Conservation (phyloP, 192 early-diverging fungal species). For the Coemansia sp. region DNA sequence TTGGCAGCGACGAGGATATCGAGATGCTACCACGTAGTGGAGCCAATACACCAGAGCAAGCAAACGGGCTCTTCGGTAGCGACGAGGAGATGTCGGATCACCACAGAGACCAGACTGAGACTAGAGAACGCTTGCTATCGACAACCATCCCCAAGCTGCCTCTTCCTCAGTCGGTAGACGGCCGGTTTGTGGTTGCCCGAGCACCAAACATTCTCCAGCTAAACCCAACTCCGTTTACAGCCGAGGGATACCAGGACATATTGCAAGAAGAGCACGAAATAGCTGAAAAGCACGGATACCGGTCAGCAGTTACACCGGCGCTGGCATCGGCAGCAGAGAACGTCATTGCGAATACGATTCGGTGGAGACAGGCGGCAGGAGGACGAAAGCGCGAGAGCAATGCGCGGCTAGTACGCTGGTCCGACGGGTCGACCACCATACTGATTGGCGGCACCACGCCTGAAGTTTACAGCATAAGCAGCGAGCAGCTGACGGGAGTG, state of each 20-base stretch:
- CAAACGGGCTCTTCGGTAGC: slow-evolving; percentile 32
- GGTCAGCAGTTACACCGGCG: slow-evolving; percentile 32
- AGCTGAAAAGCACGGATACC: slow-evolving; percentile 29
- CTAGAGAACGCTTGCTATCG: slow-evolving; percentile 29
- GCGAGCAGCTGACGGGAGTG: slow-evolving; percentile 21
- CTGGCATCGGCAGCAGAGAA: slow-evolving; percentile 42
- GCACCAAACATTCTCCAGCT: slow-evolving; percentile 50
- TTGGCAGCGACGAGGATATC: slow-evolving; percentile 28
- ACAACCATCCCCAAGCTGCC: slow-evolving; percentile 37
- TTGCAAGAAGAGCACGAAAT: slow-evolving; percentile 37
- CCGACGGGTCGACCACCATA: slow-evolving; percentile 46
- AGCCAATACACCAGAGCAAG: slow-evolving; percentile 2
- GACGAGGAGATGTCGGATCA: slow-evolving; percentile 8
- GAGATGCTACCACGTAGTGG: background rate
- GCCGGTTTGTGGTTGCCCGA: slow-evolving; percentile 30
- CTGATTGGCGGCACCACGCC: slow-evolving; percentile 33
- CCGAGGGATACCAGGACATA: slow-evolving; percentile 35
- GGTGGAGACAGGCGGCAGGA: slow-evolving; percentile 31
- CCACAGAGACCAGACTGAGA: slow-evolving; percentile 4
- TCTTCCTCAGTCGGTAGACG: slow-evolving; percentile 19
- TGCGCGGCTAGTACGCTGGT: slow-evolving; percentile 53
- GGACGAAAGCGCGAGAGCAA: slow-evolving; percentile 32
- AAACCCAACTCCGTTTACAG: slow-evolving; percentile 37
- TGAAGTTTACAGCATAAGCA: slow-evolving; percentile 25
- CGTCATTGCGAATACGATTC: slow-evolving; percentile 43